These are phyloP conservation scores for Fusarium protoensiforme DNA, from an alignment of 2,329 filamentous ascomycete genomes.

Conservation along the genomic window DNA sequence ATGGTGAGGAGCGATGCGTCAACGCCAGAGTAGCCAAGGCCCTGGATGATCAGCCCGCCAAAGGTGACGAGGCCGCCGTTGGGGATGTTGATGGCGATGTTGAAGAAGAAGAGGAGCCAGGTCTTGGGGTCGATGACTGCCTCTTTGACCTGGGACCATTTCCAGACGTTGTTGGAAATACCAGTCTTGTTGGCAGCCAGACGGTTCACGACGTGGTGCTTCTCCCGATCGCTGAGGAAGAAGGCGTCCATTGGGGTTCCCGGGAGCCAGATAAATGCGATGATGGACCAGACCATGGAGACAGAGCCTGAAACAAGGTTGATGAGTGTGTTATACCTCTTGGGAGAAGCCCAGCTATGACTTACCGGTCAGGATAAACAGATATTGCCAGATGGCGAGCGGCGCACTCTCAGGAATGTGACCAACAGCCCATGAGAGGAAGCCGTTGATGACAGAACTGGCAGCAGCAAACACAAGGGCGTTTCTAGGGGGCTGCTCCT, in stretches of 20 bases:
- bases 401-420: conserved; percentile 5
- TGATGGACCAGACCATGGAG: conserved; percentile 13
- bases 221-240: conserved; percentile 15
- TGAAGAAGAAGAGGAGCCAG: conserved; percentile 63
- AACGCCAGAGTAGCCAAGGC: conserved; percentile 3
- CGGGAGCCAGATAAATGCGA: conserved; percentile 15
- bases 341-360: not conserved
- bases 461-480: conserved; percentile 6
- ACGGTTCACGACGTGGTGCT: conserved; percentile 5
- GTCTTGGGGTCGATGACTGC: conserved; percentile 64
- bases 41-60: conserved; percentile 11
- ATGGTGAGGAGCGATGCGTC: conserved; percentile 6
- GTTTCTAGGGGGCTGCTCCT: conserved; percentile 10
- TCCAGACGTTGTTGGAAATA: conserved; percentile 54
- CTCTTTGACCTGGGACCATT: conserved; percentile 60
- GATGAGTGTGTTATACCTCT: not conserved
- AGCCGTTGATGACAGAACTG: conserved; percentile 9
- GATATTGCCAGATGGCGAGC: conserved; percentile 5
- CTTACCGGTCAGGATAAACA: conserved; percentile 3
- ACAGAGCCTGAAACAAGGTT: not conserved
- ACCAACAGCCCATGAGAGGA: conserved; percentile 13
- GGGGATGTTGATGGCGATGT: conserved; percentile 63
- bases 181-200: conserved; percentile 32
- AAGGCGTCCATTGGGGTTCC: conserved; percentile 21
- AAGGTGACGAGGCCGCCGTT: conserved; percentile 57